Evolutionary conservation across 495 filamentous ascomycete species (phyloP), one percentile per base, ranked within the genome.

Genomic region (Aspergillus nidulans): DNA sequence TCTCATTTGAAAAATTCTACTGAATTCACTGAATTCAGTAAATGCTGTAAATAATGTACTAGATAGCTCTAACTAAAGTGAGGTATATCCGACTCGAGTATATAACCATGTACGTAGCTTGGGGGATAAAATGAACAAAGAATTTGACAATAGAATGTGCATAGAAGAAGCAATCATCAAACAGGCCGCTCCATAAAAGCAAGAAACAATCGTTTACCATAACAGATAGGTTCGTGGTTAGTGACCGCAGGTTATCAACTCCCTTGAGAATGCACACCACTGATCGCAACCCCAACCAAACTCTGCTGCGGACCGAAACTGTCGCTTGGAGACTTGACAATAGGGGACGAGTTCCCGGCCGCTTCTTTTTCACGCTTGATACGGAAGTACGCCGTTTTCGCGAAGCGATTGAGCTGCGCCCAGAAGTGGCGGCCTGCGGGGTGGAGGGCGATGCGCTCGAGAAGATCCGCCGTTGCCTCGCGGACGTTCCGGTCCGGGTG

Each of bases 391-490:
- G 85, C 92, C 55, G 95, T 68, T 72, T 92, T 96, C 56, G 91
- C 84, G 60, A 96, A 99, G 53, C 91, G 78, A 52, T 89, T 92
- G 42, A 99, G 69, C 19, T 82, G 81, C 55, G 80, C 81, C 90
- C 92, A 99, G 78, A 94, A 97, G 67, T 96, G 91, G 55, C 89
- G 82, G 1, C 94, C 94, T 24, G 90, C 94, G 66, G 92, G 87
- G 73, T 99, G 92, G 42, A 82, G 81, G 47, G 82, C 80, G 48
- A 99, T 88, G 13, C 91, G 78, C 57, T 91, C 91, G 20, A 99
- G 70, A 34, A 97, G 75, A 32, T 88, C 87, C 15, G 88, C 90
- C 4, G 87, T 86, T 36, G 82, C 83, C 59, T 89, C 72, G 38
- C 94, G 81, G 23, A 95, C 91, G 52, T 87, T 88, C 28, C 75